phyloP scores from a whole-genome alignment of 1,284 basidiomycete genomes.

The Microbotryomycetes sp. region DNA sequence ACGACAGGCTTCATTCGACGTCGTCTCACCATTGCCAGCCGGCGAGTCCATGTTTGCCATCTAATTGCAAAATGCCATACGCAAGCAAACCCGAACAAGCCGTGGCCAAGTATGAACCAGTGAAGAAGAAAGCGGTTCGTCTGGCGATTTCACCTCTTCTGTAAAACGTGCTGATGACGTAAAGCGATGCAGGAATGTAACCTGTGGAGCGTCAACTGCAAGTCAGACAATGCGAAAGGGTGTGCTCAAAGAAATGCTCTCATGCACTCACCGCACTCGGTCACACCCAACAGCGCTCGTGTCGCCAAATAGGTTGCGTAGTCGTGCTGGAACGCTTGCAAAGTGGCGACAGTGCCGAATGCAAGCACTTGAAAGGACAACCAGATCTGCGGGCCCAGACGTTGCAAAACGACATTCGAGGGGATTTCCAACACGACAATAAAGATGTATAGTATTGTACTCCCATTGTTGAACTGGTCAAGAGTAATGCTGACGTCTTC shows the following conservation, averaged over 20 bases:
- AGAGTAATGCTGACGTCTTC: slow-evolving; percentile 38
- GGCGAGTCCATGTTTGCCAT: slow-evolving; percentile 32
- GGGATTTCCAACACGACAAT: slow-evolving; percentile 42
- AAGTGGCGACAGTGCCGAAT: slow-evolving; percentile 37
- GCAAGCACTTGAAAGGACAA: slow-evolving; percentile 33
- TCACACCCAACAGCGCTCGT: slow-evolving; percentile 36
- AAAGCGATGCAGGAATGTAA: slow-evolving; percentile 37
- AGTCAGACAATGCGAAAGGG: neutral
- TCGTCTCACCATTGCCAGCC: slow-evolving; percentile 35
- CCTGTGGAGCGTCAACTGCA: neutral
- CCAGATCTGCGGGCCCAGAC: slow-evolving; percentile 36
- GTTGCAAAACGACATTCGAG: slow-evolving; percentile 36
- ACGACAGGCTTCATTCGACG: neutral
- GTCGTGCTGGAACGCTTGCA: slow-evolving; percentile 37
- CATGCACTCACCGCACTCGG: slow-evolving; percentile 26
- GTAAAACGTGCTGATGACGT: slow-evolving; percentile 31
- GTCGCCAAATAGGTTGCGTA: slow-evolving; percentile 38
- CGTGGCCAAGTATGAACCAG: slow-evolving; percentile 25
- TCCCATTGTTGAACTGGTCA: slow-evolving; percentile 40
- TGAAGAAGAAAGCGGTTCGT: slow-evolving; percentile 38
- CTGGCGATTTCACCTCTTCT: slow-evolving; percentile 36
- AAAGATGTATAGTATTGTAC: slow-evolving; percentile 39
- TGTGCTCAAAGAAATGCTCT: neutral
- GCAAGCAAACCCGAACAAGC: slow-evolving; percentile 32
- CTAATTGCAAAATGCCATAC: slow-evolving; percentile 37